Percentiles rank a stretch among this genome's conserved stretches.
Evolutionary conservation across 257 asterid genomes (phyloP).

Genomic region (Henckelia pumila): DNA sequence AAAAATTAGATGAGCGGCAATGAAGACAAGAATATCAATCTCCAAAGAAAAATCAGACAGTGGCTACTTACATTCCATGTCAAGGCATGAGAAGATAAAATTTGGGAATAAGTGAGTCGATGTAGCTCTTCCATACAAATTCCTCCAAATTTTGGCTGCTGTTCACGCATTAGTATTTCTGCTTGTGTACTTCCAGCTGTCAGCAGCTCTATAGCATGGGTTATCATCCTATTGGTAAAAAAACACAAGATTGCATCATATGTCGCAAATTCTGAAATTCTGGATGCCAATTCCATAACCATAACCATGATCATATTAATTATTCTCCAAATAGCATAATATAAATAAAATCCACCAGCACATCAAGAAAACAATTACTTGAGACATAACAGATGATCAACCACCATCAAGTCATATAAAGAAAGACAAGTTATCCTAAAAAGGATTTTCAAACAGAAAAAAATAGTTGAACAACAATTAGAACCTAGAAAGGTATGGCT

Average conservation of each 20-base stretch:
- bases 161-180: conserved; percentile 62
- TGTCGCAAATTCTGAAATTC: conserved; percentile 11
- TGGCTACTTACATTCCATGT: conserved; percentile 83
- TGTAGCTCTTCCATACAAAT: conserved; percentile 90
- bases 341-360: conserved; percentile 14
- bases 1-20: not conserved
- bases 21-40: conserved; percentile 13
- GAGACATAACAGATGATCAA: conserved; percentile 17
- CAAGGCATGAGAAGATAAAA: conserved; percentile 82
- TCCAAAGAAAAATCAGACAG: not conserved
- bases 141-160: conserved; percentile 68
- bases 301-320: conserved; percentile 16
- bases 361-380: not conserved
- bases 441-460: conserved; percentile 14
- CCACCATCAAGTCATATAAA: conserved; percentile 16
- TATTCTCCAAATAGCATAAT: conserved; percentile 20
- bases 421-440: not conserved
- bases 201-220: conserved; percentile 83
- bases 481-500: conserved; percentile 13
- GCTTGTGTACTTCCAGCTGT: conserved; percentile 82
- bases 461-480: conserved; percentile 15
- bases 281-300: conserved; percentile 9
- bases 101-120: conserved; percentile 82
- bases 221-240: conserved; percentile 68
- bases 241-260: conserved; percentile 15